A percentile compares a stretch with the other conserved stretches of the same genome.
These are phyloP conservation scores for Phytophthora kernoviae DNA, from an alignment of 352 stramenopile species.

Conservation along the genomic window DNA sequence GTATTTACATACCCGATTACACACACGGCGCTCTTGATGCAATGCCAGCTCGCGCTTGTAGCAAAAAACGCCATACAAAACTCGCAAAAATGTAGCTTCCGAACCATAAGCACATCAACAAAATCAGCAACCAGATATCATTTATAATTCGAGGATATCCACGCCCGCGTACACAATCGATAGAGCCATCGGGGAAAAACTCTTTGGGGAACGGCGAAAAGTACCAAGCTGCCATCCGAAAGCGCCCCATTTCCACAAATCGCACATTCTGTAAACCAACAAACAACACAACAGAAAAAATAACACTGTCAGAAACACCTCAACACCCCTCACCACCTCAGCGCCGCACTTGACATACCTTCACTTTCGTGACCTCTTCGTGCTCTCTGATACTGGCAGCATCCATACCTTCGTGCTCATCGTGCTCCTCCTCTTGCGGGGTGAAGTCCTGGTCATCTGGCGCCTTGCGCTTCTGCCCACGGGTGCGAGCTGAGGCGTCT, in stretches of 20 bases:
- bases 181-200: slow-evolving; percentile 85
- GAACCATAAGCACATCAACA: slow-evolving; percentile 1
- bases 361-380: slow-evolving; percentile 98
- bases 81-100: slow-evolving; percentile 88
- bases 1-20: slow-evolving; percentile 50
- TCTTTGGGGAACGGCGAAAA: slow-evolving; percentile 98
- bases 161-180: slow-evolving; percentile 68
- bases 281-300: neutral
- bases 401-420: slow-evolving; percentile 99
- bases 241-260: slow-evolving; percentile 94
- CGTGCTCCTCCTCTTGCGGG: slow-evolving; percentile 91
- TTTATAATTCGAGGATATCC: neutral
- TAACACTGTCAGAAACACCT: slow-evolving; percentile 16
- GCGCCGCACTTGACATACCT: slow-evolving; percentile 43
- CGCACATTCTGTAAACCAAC: slow-evolving; percentile 90
- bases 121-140: slow-evolving; percentile 1
- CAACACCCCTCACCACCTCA: neutral
- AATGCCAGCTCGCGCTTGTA: slow-evolving; percentile 72
- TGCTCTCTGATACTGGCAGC: slow-evolving; percentile 97
- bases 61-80: slow-evolving; percentile 91
- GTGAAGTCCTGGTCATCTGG: slow-evolving; percentile 74
- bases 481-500: slow-evolving; percentile 51
- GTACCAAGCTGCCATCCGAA: slow-evolving; percentile 97
- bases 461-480: slow-evolving; percentile 81
- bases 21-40: slow-evolving; percentile 71